Conservation (phyloP, 257 asterid species). For the Nicotiana noctiflora region DNA sequence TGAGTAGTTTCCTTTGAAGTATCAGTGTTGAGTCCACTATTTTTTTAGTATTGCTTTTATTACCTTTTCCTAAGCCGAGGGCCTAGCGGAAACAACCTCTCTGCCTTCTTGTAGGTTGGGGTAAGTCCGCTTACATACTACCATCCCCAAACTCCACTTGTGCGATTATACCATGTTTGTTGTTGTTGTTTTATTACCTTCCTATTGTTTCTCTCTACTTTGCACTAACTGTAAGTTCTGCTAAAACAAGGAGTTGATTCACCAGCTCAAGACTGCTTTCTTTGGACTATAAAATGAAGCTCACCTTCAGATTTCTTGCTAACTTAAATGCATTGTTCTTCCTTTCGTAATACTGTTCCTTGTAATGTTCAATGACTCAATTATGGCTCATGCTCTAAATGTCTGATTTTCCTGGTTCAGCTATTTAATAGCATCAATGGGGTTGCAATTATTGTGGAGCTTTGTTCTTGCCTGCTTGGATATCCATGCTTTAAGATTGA, state of each 20-base stretch:
- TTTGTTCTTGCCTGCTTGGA: conserved; percentile 80
- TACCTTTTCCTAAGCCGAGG: no score
- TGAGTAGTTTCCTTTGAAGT: not conserved
- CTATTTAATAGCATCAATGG: conserved; percentile 92
- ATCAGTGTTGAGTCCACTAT: not conserved
- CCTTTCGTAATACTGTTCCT: not conserved
- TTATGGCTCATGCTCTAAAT: not conserved
- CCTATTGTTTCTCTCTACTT: no score
- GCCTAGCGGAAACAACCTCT: no score
- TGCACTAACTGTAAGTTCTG: no score
- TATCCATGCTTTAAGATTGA: conserved; percentile 73
- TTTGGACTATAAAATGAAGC: not conserved
- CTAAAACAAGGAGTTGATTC: no score
- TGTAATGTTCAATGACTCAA: not conserved
- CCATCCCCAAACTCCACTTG: no score
- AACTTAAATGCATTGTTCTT: not conserved
- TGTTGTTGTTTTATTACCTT: no score
- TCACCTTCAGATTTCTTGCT: not conserved
- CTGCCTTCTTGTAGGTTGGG: no score
- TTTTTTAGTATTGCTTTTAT: not conserved
- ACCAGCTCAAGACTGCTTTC: no score
- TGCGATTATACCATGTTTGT: no score
- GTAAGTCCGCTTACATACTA: no score
- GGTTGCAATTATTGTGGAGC: conserved; percentile 92
- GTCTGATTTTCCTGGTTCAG: conserved; percentile 31